Base-by-base conservation (phyloP, 768 basidiomycete species). In the Psilocybe tampanensis region DNA sequence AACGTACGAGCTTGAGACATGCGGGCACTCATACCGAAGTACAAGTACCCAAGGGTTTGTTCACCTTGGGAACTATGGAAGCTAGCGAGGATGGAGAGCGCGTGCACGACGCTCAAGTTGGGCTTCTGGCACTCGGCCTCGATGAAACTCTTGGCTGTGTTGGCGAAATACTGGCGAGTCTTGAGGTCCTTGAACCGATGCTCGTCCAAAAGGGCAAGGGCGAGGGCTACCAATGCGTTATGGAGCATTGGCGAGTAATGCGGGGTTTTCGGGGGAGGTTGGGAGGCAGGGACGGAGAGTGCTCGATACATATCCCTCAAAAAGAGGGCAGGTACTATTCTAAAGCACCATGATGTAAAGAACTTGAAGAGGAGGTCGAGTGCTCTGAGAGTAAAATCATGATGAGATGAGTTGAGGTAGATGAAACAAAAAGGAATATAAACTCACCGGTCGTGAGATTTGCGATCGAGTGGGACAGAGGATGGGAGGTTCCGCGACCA, bases 171-270 rank as follows among this genome's bases (percentile, higher is more conserved):
- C 44, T 74, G 71, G 7, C 80, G 73, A 1, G 77, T 62, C 56
- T 75, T 77, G 51, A 76, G 60, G 60, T 80, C 78, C 17, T 76
- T 66, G 52, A 80, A 71, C 44, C 65, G 66, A 7, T 76, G 76
- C 21, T 80, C 76, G 36, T 81, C 80, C 1, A 78, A 74, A 43
- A 80, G 78, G 0, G 76, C 76, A 6, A 74, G 65, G 2, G 72
- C 79, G 21, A 81, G 57, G 0, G 80, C 73, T 4, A 90, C 69
- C 2, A 87, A 74, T 1, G 86, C 78, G 60, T 90, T 90, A 70
- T 90, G 88, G 8, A 89, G 75, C 81, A 89, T 84, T 0, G 88
- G 86, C 2, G 86, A 87, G 68, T 89, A 90, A 60, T 89, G 86
- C 2, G 81, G 68, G 0, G 79, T 78, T 56, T 79, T 79, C 0